Evolutionary conservation across 345 rosid genomes (phyloP).

Genomic region (Populus nigra): DNA sequence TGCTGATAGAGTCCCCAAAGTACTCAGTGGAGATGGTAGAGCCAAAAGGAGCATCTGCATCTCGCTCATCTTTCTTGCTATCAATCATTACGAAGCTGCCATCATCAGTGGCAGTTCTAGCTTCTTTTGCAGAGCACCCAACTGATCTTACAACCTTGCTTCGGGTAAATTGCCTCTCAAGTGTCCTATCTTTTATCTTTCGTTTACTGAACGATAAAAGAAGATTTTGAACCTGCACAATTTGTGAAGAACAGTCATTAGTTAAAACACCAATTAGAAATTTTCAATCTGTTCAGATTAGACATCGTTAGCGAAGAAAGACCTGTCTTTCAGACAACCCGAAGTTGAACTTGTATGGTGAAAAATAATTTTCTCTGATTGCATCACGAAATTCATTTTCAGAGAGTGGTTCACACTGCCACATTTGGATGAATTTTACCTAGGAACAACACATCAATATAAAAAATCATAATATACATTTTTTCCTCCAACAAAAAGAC

Average conservation of each 20-base stretch:
- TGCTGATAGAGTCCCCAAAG: conserved; percentile 16
- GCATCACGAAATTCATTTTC: conserved; percentile 57
- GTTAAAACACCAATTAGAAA: background rate
- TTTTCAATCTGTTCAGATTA: background rate
- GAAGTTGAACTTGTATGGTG: conserved; percentile 54
- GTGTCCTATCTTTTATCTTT: conserved; percentile 26
- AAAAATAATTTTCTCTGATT: conserved; percentile 60
- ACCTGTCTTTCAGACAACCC: conserved; percentile 78
- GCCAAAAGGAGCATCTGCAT: conserved; percentile 5
- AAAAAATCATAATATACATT: background rate
- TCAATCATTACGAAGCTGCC: conserved; percentile 1
- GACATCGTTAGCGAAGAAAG: conserved; percentile 1
- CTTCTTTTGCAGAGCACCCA: conserved; percentile 11
- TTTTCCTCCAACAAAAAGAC: background rate
- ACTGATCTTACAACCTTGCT: conserved; percentile 17
- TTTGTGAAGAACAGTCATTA: background rate
- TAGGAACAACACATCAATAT: conserved; percentile 5
- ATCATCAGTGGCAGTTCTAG: conserved; percentile 20
- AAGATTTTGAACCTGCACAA: conserved; percentile 43
- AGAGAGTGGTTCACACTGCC: conserved; percentile 58
- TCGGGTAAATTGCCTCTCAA: conserved; percentile 6
- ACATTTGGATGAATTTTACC: conserved; percentile 50
- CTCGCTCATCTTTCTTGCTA: conserved; percentile 13
- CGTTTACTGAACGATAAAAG: conserved; percentile 43
- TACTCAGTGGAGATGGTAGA: conserved; percentile 13